Conservation (phyloP, 768 basidiomycete genomes). For the Pisolithus albus region DNA sequence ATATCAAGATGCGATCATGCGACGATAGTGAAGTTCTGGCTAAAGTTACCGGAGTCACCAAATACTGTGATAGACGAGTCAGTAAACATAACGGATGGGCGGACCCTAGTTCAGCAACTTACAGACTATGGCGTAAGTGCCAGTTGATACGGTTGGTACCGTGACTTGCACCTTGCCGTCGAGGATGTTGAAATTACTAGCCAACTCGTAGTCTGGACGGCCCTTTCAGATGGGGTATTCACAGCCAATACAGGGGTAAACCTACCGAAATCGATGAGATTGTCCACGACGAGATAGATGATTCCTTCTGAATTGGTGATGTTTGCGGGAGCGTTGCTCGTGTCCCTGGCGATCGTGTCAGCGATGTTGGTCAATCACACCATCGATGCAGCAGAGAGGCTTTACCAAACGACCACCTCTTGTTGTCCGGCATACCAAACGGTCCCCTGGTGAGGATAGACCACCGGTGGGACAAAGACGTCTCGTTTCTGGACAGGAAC, state of each 20-base stretch:
- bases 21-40: slow-evolving; percentile 23
- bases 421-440: slow-evolving; percentile 17
- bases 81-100: not conserved
- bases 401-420: slow-evolving; percentile 28
- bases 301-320: slow-evolving; percentile 29
- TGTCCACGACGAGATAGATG: slow-evolving; percentile 23
- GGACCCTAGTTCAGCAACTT: slow-evolving; percentile 6
- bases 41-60: slow-evolving; percentile 28
- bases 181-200: slow-evolving; percentile 23
- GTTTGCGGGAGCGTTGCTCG: slow-evolving; percentile 13
- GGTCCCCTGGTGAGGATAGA: slow-evolving; percentile 14
- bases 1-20: not conserved
- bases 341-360: slow-evolving; percentile 23
- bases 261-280: slow-evolving; percentile 19
- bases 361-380: not conserved
- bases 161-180: slow-evolving; percentile 18
- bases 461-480: slow-evolving; percentile 23
- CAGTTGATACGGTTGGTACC: slow-evolving; percentile 25
- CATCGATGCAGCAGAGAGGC: not conserved
- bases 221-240: slow-evolving; percentile 2
- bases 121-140: slow-evolving; percentile 30
- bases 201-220: slow-evolving; percentile 18
- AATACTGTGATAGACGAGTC: slow-evolving; percentile 20
- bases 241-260: slow-evolving; percentile 3
- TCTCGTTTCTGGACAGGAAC: slow-evolving; percentile 7